Evolutionary conservation across 164 flowering plant species (phyloP), one percentile per base, ranked within the genome.

Genomic region (Aristolochia fimbriata): DNA sequence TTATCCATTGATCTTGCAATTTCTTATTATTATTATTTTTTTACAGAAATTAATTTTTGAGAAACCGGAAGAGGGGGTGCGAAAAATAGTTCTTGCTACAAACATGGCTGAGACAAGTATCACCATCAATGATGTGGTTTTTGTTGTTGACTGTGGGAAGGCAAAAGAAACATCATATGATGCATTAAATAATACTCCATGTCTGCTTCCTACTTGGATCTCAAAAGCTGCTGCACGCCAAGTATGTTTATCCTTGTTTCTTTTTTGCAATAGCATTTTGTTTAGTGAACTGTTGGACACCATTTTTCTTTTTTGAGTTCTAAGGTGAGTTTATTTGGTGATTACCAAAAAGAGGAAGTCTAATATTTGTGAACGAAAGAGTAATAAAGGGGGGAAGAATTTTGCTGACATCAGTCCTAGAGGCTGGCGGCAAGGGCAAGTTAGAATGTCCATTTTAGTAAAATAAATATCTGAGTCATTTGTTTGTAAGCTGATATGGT

Each of bases 31-130:
- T 55, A 0, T 58, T 60, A 62, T 27, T 24, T 57, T 71, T 37
- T 12, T 74, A 74, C 83, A 94, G 99, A 81, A 76, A 65, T 70
- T 88, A 65, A 94, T 94, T 70, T 94, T 94, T 80, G 83, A 84
- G 47, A 75, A 79, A 67, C 96, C 96, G 47, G 85, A 76, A 62
- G 75, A 74, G 71, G 99, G 96, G 55, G 83, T 88, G 60, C 80
- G 99, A 69, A 94, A 91, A 69, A 83, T 94, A 60, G 93, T 94
- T 50, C 80, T 94, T 16, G 87, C 99, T 19, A 94, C 99, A 51
- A 94, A 94, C 73, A 91, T 94, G 77, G 99, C 99, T 47, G 99
- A 94, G 78, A 88, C 97, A 50, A 91, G 99, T 78, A 91, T 91
- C 65, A 94, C 97, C 24, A 85, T 94, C 46, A 77, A 88, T 67